Evolutionary conservation across 1,139 yeast genomes (phyloP), one percentile per base, ranked within the genome.

Genomic region (Sugiyamaella japonica): DNA sequence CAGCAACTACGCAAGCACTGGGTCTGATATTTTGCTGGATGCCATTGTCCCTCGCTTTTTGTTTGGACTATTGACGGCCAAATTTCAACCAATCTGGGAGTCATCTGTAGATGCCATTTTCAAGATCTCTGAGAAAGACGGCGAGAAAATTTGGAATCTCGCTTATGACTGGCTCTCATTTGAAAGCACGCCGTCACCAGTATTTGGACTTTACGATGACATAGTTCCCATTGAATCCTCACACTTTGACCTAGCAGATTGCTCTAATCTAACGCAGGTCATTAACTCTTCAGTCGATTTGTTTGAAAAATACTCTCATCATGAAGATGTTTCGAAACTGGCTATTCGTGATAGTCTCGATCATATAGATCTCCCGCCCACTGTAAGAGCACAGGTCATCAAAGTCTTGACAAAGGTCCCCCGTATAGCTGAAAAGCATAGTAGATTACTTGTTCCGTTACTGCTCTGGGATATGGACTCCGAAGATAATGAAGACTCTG

Each of bases 21-120:
- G 75, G 1, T 61, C 74, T 0, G 73, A 78, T 9, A 61, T 68
- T 0, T 57, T 74, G 4, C 72, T 76, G 13, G 76, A 78, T 40
- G 63, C 64, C 13, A 70, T 81, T 6, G 76, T 86, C 28, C 75
- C 84, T 15, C 76, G 79, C 37, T 88, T 78, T 66, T 59, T 86
- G 52, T 82, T 89, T 68, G 98, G 97, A 28, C 75, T 87, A 59
- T 72, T 91, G 49, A 78, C 90, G 1, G 84, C 84, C 47, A 81
- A 82, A 58, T 90, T 93, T 64, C 87, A 89, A 58, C 99, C 99
- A 1, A 77, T 86, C 29, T 89, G 96, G 96, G 80, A 81, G 17
- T 88, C 87, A 4, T 85, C 87, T 2, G 74, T 77, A 54, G 93
- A 85, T 58, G 77, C 80, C 6, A 65, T 88, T 8, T 81, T 85